Evolutionary conservation across 208 protist species (phyloP).

Genomic region (Angomonas desouzai): DNA sequence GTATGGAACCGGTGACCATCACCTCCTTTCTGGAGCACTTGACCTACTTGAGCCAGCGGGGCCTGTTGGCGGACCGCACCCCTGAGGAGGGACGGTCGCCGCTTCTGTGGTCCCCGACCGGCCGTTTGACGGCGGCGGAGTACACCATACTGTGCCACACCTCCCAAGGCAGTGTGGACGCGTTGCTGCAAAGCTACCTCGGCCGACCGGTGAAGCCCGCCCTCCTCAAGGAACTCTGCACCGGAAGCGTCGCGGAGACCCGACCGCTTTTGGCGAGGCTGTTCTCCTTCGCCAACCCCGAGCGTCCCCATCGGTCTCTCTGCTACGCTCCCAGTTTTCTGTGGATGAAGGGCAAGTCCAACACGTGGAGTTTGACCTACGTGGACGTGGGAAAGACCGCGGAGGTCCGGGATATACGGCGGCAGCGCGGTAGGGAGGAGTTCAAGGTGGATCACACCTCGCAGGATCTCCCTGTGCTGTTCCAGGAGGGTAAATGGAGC

Average conservation of each 20-base stretch:
- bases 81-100: background rate
- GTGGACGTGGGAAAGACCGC: slow-evolving; percentile 63
- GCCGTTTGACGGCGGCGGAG: slow-evolving; percentile 73
- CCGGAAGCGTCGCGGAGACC: slow-evolving; percentile 22
- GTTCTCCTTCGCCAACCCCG: slow-evolving; percentile 31
- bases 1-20: background rate
- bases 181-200: slow-evolving; percentile 45
- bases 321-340: slow-evolving; percentile 73
- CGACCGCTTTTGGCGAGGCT: slow-evolving; percentile 26
- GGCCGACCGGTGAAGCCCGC: slow-evolving; percentile 32
- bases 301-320: slow-evolving; percentile 43
- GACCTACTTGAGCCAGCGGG: background rate
- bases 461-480: slow-evolving; percentile 11
- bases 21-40: background rate
- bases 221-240: slow-evolving; percentile 42
- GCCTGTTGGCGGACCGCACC: no score
- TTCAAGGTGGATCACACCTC: slow-evolving; percentile 12
- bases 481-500: slow-evolving; percentile 14
- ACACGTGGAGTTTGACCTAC: slow-evolving; percentile 73
- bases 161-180: slow-evolving; percentile 27
- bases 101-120: slow-evolving; percentile 20
- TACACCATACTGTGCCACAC: slow-evolving; percentile 72
- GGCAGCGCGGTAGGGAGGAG: slow-evolving; percentile 20
- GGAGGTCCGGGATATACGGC: slow-evolving; percentile 33
- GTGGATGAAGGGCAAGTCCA: slow-evolving; percentile 57